Percentiles rank a stretch among this genome's conserved stretches.
These are phyloP conservation scores for Diaporthe sp. DNA, from an alignment of 2,329 filamentous ascomycete species.

Conservation along the genomic window DNA sequence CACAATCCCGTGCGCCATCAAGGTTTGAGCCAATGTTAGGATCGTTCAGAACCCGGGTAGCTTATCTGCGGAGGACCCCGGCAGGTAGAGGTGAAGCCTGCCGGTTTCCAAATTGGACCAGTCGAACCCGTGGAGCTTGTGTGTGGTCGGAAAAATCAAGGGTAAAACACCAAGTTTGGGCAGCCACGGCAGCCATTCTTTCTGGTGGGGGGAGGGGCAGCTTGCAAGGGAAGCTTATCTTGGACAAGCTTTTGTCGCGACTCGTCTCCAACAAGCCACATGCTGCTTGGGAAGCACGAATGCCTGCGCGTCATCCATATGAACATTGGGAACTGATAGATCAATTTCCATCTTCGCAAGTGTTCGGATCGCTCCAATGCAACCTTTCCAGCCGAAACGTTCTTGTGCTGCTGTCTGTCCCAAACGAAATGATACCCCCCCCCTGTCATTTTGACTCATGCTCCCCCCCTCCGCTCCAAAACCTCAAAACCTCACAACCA, in stretches of 20 bases:
- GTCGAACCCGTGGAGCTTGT: neutral
- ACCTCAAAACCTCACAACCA: no score
- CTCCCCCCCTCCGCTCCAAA: no score
- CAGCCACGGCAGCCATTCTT: neutral
- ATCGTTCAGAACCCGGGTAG: neutral
- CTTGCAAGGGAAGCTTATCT: constrained; percentile 25
- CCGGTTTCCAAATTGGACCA: neutral
- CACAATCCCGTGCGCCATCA: neutral
- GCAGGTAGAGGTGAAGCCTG: neutral
- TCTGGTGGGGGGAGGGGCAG: neutral
- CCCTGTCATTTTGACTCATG: no score
- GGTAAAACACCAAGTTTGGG: neutral
- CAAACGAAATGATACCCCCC: no score
- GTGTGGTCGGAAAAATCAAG: neutral
- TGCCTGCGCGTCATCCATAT: neutral
- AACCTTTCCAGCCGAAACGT: neutral
- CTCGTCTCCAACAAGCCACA: neutral
- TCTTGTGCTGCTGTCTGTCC: neutral
- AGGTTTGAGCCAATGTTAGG: neutral
- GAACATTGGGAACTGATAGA: neutral
- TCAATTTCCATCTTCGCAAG: neutral
- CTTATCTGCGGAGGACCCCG: constrained; percentile 24
- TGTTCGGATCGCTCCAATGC: neutral
- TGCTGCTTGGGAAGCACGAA: neutral
- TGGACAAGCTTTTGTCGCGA: constrained; percentile 20